phyloP scores from a whole-genome alignment of 305 asterid species.

The Fraxinus ornus region DNA sequence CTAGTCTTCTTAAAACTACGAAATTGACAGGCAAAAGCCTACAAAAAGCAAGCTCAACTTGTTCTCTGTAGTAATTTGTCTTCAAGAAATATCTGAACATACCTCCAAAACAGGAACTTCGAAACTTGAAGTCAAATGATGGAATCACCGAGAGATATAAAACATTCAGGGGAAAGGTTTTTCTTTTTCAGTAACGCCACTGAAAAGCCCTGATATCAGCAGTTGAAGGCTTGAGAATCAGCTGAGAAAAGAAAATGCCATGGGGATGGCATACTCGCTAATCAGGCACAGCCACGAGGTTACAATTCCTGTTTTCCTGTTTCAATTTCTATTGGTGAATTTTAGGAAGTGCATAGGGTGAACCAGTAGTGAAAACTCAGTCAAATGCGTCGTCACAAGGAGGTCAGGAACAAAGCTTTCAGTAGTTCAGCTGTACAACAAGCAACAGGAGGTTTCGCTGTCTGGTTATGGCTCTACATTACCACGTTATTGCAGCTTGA shows the following conservation, averaged over 20 bases:
- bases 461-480: conserved; percentile 31
- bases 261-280: background rate
- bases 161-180: background rate
- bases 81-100: background rate
- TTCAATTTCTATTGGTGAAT: background rate
- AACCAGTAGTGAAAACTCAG: background rate
- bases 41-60: conserved; percentile 25
- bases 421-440: conserved; percentile 35
- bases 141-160: background rate
- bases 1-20: conserved; percentile 21
- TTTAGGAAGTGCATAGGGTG: background rate
- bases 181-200: background rate
- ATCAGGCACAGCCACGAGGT: background rate
- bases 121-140: background rate
- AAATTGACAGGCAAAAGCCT: conserved; percentile 19
- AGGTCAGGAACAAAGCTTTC: conserved; percentile 27
- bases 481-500: conserved; percentile 54
- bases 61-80: conserved; percentile 32
- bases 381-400: background rate
- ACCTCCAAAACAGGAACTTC: background rate
- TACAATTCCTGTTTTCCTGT: background rate
- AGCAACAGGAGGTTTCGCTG: conserved; percentile 23
- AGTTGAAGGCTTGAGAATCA: background rate
- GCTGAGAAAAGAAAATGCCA: background rate
- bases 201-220: background rate